Conservation (phyloP, 768 basidiomycete species). For the Tephrocybe rancida region DNA sequence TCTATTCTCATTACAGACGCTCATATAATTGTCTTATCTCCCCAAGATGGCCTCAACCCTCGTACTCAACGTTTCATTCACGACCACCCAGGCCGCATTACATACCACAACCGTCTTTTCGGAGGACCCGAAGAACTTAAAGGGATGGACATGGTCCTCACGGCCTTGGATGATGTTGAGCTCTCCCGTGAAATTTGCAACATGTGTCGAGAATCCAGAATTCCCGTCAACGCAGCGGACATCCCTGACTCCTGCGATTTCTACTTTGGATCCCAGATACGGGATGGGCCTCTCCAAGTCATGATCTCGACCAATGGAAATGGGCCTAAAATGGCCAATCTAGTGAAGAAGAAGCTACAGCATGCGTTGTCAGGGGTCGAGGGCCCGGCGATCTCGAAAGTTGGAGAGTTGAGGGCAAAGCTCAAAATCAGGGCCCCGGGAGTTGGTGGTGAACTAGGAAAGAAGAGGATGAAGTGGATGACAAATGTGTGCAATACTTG, state of each 20-base stretch:
- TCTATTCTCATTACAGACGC: slow-evolving; percentile 85
- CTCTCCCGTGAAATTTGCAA: slow-evolving; percentile 73
- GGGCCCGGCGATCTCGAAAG: slow-evolving; percentile 77
- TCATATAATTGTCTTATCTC: slow-evolving; percentile 75
- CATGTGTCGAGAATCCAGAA: slow-evolving; percentile 63
- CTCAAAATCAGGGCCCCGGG: slow-evolving; percentile 84
- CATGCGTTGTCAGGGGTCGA: slow-evolving; percentile 67
- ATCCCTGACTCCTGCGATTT: slow-evolving; percentile 96
- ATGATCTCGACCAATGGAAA: slow-evolving; percentile 96
- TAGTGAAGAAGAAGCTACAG: slow-evolving; percentile 75
- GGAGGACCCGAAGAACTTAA: slow-evolving; percentile 64
- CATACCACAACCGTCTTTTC: slow-evolving; percentile 73
- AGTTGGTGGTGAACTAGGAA: slow-evolving; percentile 75
- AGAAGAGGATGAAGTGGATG: slow-evolving; percentile 93
- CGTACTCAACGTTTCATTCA: slow-evolving; percentile 58
- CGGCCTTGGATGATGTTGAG: slow-evolving; percentile 85
- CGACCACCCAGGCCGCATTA: slow-evolving; percentile 53
- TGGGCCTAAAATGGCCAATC: slow-evolving; percentile 86
- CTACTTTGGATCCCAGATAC: slow-evolving; percentile 95
- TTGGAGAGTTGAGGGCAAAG: slow-evolving; percentile 72
- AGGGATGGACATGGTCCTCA: slow-evolving; percentile 84
- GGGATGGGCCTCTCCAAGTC: slow-evolving; percentile 88
- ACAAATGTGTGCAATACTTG: slow-evolving; percentile 82
- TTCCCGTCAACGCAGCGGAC: slow-evolving; percentile 96
- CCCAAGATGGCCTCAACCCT: slow-evolving; percentile 63